These are phyloP conservation scores for Penicillium sp. DNA, from an alignment of 2,329 filamentous ascomycete genomes.

Conservation along the genomic window DNA sequence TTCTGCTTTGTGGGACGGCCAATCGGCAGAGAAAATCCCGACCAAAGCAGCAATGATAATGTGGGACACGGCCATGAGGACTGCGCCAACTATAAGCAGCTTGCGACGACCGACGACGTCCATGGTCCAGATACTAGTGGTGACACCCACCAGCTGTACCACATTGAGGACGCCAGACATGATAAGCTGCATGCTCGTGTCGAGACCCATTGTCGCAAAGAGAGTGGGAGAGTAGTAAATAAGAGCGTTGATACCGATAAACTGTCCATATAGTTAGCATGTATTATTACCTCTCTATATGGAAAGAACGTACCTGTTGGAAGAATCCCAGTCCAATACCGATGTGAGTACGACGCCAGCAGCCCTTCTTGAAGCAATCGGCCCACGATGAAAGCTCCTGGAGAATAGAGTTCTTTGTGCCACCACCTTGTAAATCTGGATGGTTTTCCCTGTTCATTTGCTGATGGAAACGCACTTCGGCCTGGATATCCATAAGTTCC, in stretches of 20 bases:
- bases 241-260: constrained; percentile 56
- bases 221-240: constrained; percentile 62
- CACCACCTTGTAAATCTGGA: constrained; percentile 36
- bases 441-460: constrained; percentile 44
- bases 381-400: constrained; percentile 51
- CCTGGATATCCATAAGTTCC: constrained; percentile 52
- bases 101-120: constrained; percentile 49
- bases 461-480: constrained; percentile 54
- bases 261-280: constrained; percentile 26
- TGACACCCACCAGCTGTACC: constrained; percentile 48
- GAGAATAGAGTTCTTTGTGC: constrained; percentile 38
- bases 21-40: constrained; percentile 51
- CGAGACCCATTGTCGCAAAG: constrained; percentile 51
- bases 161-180: constrained; percentile 56
- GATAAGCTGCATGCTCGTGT: constrained; percentile 49
- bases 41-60: constrained; percentile 56
- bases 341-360: constrained; percentile 52
- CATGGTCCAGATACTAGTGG: constrained; percentile 50
- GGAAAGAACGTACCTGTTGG: constrained; percentile 44
- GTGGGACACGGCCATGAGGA: constrained; percentile 49
- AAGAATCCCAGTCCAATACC: constrained; percentile 58
- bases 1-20: constrained; percentile 50
- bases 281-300: background rate
- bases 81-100: constrained; percentile 47
- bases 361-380: constrained; percentile 52